Percentiles rank a stretch among this genome's conserved stretches.
These are phyloP conservation scores for Pneumocystis sp. DNA, from an alignment of 1,139 yeast species.

Conservation along the genomic window DNA sequence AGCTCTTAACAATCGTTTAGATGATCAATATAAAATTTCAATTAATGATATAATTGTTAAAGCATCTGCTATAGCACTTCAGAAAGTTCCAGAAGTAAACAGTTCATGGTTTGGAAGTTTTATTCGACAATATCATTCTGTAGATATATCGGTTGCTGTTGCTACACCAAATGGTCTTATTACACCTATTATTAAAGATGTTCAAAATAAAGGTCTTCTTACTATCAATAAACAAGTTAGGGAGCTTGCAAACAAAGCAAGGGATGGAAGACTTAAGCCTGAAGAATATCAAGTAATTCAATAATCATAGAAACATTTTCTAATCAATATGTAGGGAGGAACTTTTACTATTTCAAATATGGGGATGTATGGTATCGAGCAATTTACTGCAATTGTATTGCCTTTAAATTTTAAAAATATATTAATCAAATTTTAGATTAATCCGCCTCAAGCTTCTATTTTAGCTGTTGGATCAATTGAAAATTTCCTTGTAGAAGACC, in stretches of 20 bases:
- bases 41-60: constrained; percentile 88
- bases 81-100: constrained; percentile 86
- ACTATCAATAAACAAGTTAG: constrained; percentile 70
- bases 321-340: constrained; percentile 45
- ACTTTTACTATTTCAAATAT: constrained; percentile 94
- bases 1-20: constrained; percentile 69
- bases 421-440: constrained; percentile 65
- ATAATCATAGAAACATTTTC: not conserved
- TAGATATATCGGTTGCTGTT: constrained; percentile 95
- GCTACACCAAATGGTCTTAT: constrained; percentile 95
- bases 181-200: constrained; percentile 86
- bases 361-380: constrained; percentile 89
- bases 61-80: constrained; percentile 81
- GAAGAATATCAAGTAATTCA: constrained; percentile 60
- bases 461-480: constrained; percentile 87
- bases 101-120: constrained; percentile 83
- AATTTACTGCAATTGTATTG: constrained; percentile 66
- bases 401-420: constrained; percentile 33
- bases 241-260: constrained; percentile 92
- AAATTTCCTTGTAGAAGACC: constrained; percentile 87
- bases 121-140: constrained; percentile 80
- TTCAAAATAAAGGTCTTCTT: constrained; percentile 73
- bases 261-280: constrained; percentile 78
- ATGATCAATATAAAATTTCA: constrained; percentile 80
- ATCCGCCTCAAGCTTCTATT: constrained; percentile 94